Conservation (phyloP, 345 rosid genomes). For the Anastatica hierochuntica region DNA sequence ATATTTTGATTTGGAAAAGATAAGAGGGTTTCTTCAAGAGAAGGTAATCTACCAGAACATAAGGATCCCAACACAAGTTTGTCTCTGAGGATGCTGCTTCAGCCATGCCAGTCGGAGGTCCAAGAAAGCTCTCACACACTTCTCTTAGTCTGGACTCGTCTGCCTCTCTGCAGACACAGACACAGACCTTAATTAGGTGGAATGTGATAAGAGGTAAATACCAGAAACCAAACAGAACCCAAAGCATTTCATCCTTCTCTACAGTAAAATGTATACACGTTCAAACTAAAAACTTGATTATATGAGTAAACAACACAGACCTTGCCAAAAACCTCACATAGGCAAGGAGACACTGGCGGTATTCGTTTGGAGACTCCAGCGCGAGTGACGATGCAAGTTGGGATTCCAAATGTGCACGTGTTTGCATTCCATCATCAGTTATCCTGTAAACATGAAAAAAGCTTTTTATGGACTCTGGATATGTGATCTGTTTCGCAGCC, state of each 20-base stretch:
- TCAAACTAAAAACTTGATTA: no score
- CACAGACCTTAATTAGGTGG: not conserved
- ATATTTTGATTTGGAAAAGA: not conserved
- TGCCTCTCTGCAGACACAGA: slow-evolving; percentile 59
- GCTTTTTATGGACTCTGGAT: not conserved
- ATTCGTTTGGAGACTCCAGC: slow-evolving; percentile 77
- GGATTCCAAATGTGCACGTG: slow-evolving; percentile 92
- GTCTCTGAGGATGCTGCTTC: slow-evolving; percentile 43
- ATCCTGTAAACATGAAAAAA: slow-evolving; percentile 43
- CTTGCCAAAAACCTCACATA: slow-evolving; percentile 87
- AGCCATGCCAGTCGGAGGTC: slow-evolving; percentile 89
- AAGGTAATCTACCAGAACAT: slow-evolving; percentile 59
- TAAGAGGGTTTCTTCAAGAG: not conserved
- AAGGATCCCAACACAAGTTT: slow-evolving; percentile 77
- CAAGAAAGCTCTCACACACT: slow-evolving; percentile 89
- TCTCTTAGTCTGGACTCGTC: slow-evolving; percentile 94
- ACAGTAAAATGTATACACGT: not conserved
- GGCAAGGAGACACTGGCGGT: slow-evolving; percentile 89
- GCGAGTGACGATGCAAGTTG: slow-evolving; percentile 88
- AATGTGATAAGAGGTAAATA: not conserved
- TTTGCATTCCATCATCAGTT: slow-evolving; percentile 93
- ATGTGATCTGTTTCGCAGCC: not conserved
- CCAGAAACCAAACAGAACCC: not conserved
- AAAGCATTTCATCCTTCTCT: not conserved
- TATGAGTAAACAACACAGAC: slow-evolving; percentile 29